These are phyloP conservation scores for Salisapilia sapeloensis DNA, from an alignment of 352 stramenopile species.

Conservation along the genomic window DNA sequence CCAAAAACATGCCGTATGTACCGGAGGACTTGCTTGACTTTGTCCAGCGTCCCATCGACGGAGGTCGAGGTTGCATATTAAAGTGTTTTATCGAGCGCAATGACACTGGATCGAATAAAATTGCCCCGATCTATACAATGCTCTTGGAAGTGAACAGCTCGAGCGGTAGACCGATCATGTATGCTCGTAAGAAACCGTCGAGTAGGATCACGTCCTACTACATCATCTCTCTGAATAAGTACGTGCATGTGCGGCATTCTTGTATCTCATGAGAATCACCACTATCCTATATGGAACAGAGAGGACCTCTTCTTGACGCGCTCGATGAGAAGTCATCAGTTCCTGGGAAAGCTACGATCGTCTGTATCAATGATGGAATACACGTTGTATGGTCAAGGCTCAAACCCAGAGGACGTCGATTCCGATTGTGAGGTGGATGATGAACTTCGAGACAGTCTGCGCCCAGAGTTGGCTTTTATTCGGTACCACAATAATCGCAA, in stretches of 20 bases:
- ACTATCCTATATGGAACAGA: constrained; percentile 5
- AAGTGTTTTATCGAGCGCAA: constrained; percentile 85
- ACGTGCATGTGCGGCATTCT: not conserved
- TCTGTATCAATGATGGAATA: constrained; percentile 76
- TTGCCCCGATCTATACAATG: constrained; percentile 70
- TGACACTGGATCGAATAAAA: constrained; percentile 51
- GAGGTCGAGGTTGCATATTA: constrained; percentile 57
- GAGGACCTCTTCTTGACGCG: constrained; percentile 69
- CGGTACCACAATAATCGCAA: constrained; percentile 62
- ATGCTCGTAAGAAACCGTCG: constrained; percentile 58
- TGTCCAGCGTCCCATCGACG: constrained; percentile 55
- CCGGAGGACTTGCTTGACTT: constrained; percentile 71
- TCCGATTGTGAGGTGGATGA: constrained; percentile 68
- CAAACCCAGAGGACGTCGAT: constrained; percentile 74
- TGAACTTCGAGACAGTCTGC: constrained; percentile 54
- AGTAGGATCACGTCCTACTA: constrained; percentile 74
- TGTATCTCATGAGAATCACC: constrained; percentile 1
- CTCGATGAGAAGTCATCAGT: constrained; percentile 70
- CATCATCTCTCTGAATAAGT: constrained; percentile 76
- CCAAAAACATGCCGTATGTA: constrained; percentile 66
- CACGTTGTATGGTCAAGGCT: constrained; percentile 65
- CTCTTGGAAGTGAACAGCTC: constrained; percentile 75
- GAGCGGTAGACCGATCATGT: constrained; percentile 68
- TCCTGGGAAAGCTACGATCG: constrained; percentile 73
- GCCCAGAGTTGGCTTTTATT: constrained; percentile 51